Base-by-base conservation (phyloP, 202 grass and related monocot species). In the Digitaria exilis region DNA sequence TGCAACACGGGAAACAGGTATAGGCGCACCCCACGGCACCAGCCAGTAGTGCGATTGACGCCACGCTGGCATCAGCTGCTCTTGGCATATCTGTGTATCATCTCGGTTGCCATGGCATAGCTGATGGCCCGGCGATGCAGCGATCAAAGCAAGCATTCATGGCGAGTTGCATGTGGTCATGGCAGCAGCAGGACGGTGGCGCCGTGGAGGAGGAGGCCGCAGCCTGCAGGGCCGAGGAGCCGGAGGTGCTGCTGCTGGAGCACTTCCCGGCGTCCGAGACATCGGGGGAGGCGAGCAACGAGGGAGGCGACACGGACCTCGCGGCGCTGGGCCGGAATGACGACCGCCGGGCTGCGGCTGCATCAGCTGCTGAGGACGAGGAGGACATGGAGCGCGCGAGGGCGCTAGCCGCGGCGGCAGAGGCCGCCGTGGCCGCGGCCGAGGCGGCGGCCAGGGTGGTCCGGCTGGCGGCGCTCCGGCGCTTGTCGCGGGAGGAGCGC, bases 171-270 rank as follows among this genome's bases (percentile, higher is more conserved):
- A 3, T 49, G 13, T n/a, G 31, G 19, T 22, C 12, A 16, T 50
- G 49, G 52, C 39, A 44, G 52, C 39, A 44, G 44, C 41, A 58
- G 74, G 65, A 80, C 72, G 77, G 56, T 15, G 84, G 56, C 17
- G 84, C 25, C 17, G 57, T 9, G 30, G 86, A 49, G 21, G 83
- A 73, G 77, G 86, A 50, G 28, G 58, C 80, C 1, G 50, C 35
- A 9, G 3, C 54, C 22, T 9, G 22, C 67, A 69, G 69, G 2
- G 68, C 65, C 18, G 84, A 85, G 48, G 71, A 84, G 65, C 69
- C 75, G 4, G 91, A 97, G 75, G 90, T 93, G 31, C 88, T 97
- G 49, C 90, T 89, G 6, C 83, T 91, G 49, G 94, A 93, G 81
- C 91, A 91, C 61, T 93, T 97, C 79, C 88, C 94, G 11, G 79